Conservation (phyloP, 1,284 basidiomycete species). For the Kwoniella shivajii region DNA sequence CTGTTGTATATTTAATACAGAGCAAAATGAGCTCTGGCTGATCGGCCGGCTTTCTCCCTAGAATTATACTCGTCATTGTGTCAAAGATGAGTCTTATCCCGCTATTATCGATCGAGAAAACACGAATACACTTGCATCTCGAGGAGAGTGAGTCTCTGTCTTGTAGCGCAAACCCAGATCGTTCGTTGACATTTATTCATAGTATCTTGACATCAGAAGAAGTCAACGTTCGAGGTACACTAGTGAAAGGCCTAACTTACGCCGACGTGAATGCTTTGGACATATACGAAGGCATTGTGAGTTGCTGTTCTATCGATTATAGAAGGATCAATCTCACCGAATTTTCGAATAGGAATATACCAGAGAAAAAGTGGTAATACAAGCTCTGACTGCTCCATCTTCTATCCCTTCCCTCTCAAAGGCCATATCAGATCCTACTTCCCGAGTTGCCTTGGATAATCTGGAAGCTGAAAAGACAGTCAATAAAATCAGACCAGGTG, state of each 20-base stretch:
- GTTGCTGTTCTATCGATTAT: conserved; percentile 39
- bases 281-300: conserved; percentile 75
- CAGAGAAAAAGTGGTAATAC: conserved; percentile 61
- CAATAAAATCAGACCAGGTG: conserved; percentile 1
- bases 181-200: conserved; percentile 26
- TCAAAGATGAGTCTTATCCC: conserved; percentile 70
- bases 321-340: neutral
- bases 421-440: conserved; percentile 45
- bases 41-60: too few relatives aligned
- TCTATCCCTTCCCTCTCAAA: conserved; percentile 44
- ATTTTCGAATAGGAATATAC: conserved; percentile 65
- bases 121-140: conserved; percentile 17
- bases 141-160: conserved; percentile 13
- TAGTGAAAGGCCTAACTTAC: conserved; percentile 66
- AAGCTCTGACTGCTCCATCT: conserved; percentile 57
- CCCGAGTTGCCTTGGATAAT: conserved; percentile 15
- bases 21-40: neutral
- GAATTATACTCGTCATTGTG: conserved; percentile 76
- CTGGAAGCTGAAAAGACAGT: conserved; percentile 14
- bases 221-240: conserved; percentile 66
- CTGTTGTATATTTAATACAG: too few relatives aligned
- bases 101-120: conserved; percentile 60
- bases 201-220: conserved; percentile 29
- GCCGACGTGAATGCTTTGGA: conserved; percentile 67
- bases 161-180: neutral